Evolutionary conservation across 331 rosid species (phyloP), one percentile per base, ranked within the genome.

Genomic region (Acacia pycnantha): DNA sequence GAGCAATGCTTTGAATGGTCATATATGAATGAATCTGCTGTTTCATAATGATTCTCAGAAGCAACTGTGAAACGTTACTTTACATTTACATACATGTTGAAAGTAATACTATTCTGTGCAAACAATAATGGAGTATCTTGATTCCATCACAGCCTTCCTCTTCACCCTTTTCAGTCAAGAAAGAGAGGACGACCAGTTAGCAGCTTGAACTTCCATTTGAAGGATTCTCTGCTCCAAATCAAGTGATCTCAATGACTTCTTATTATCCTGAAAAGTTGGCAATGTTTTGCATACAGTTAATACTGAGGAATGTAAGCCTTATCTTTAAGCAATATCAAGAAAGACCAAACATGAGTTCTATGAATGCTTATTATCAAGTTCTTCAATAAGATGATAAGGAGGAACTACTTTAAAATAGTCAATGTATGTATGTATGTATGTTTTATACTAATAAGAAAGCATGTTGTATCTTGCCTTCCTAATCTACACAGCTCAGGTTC

Each of bases 401-500:
- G 27, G 22, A 67, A 67, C 73, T 67, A 1, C 9, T 66, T 35
- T 19, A 67, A 67, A 67, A 19, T 37, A 67, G 9, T 18, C 44
- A 65, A n/a, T n/a, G n/a, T n/a, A n/a, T n/a, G n/a, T n/a, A n/a
- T n/a, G n/a, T n/a, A n/a, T n/a, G n/a, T n/a, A n/a, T n/a, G n/a
- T n/a, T n/a, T n/a, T 35, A 37, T 37, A 9, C 16, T 8, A 6
- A 24, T 8, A 26, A 19, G 41, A 84, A 76, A 65, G 59, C 13
- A 70, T 79, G 31, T 46, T 74, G 58, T 31, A 70, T 82, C 89
- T 86, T 87, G 81, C 99, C 99, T 93, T 90, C 97, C 99, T 80
- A 95, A 81, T 71, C 86, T 91, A 61, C 93, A 82, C 53, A 95
- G 92, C 88, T 95, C 99, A 5, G 98, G 98, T 76, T 95, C 99